These are phyloP conservation scores for Geosiphon pyriformis DNA, from an alignment of 192 early-diverging fungal genomes.

Conservation along the genomic window DNA sequence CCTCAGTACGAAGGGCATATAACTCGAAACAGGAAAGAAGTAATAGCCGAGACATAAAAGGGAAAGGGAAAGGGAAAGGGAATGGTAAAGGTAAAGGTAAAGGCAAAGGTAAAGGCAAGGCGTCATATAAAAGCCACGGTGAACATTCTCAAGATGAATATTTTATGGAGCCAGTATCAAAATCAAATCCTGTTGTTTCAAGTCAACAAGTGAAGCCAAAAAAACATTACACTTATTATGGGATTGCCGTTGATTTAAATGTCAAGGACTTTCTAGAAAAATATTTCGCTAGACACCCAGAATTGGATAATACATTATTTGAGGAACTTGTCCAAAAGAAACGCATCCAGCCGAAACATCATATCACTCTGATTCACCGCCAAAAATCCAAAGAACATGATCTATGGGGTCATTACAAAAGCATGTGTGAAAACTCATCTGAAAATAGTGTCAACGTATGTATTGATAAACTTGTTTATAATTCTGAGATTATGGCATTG, in stretches of 20 bases:
- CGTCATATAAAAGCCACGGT: not conserved
- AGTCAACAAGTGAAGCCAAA: slow-evolving; percentile 13
- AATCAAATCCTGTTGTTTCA: too few relatives aligned
- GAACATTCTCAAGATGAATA: not conserved
- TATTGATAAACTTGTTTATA: slow-evolving; percentile 50
- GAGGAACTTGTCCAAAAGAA: slow-evolving; percentile 20
- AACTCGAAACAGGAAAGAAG: not conserved
- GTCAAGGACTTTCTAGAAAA: slow-evolving; percentile 24
- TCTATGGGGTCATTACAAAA: slow-evolving; percentile 21
- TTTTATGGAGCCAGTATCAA: not conserved
- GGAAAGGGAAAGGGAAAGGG: not conserved
- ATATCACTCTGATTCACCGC: slow-evolving; percentile 51
- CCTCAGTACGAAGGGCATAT: slow-evolving; percentile 36
- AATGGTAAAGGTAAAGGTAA: too few relatives aligned
- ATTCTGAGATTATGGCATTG: slow-evolving; percentile 33
- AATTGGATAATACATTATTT: slow-evolving; percentile 23
- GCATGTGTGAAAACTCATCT: slow-evolving; percentile 4
- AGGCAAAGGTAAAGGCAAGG: too few relatives aligned
- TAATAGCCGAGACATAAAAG: not conserved
- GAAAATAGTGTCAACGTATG: slow-evolving; percentile 29
- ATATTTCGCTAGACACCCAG: slow-evolving; percentile 18
- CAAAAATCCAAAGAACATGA: slow-evolving; percentile 11
- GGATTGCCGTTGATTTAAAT: slow-evolving; percentile 19
- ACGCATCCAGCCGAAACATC: slow-evolving; percentile 29
- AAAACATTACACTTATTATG: slow-evolving; percentile 28